phyloP scores from a whole-genome alignment of 176 grass and related monocot genomes.

The Aegilops longissima region DNA sequence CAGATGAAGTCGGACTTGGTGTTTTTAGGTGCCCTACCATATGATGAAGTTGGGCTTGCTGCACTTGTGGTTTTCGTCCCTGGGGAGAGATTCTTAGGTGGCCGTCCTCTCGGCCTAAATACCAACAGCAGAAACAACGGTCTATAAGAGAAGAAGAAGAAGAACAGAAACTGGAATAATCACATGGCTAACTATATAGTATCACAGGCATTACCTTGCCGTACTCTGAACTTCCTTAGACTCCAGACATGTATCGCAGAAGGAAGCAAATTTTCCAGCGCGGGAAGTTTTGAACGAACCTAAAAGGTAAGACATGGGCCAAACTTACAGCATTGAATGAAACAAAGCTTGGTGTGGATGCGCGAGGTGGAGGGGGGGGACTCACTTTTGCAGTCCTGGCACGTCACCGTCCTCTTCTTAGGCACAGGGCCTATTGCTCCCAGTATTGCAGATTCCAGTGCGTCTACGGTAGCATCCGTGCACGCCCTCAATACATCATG shows the following conservation, averaged over 20 bases:
- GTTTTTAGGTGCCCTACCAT: not conserved
- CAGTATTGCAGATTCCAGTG: slow-evolving; percentile 50
- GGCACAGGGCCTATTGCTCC: slow-evolving; percentile 50
- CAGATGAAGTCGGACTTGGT: slow-evolving; percentile 29
- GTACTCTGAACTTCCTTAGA: slow-evolving; percentile 31
- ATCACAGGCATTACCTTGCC: slow-evolving; percentile 35
- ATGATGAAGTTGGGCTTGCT: not conserved
- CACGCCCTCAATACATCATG: slow-evolving; percentile 56
- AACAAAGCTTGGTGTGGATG: not conserved
- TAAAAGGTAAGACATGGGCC: slow-evolving; percentile 20
- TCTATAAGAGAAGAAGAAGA: not conserved
- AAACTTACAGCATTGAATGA: not conserved
- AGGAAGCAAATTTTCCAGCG: slow-evolving; percentile 47
- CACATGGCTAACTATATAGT: not conserved
- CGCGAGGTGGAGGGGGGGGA: not conserved
- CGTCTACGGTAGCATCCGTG: slow-evolving; percentile 42
- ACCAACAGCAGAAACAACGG: not conserved
- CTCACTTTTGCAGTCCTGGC: slow-evolving; percentile 55
- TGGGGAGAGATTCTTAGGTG: not conserved
- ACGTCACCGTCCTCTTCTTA: slow-evolving; percentile 42
- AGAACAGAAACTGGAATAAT: not conserved
- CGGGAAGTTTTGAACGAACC: slow-evolving; percentile 41
- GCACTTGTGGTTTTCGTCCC: not conserved
- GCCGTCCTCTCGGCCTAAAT: slow-evolving; percentile 23
- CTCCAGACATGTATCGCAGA: slow-evolving; percentile 62